Percentiles rank a stretch among this genome's conserved stretches.
Conservation (phyloP, 2,329 filamentous ascomycete genomes). For the Fusarium phyllophilum region DNA sequence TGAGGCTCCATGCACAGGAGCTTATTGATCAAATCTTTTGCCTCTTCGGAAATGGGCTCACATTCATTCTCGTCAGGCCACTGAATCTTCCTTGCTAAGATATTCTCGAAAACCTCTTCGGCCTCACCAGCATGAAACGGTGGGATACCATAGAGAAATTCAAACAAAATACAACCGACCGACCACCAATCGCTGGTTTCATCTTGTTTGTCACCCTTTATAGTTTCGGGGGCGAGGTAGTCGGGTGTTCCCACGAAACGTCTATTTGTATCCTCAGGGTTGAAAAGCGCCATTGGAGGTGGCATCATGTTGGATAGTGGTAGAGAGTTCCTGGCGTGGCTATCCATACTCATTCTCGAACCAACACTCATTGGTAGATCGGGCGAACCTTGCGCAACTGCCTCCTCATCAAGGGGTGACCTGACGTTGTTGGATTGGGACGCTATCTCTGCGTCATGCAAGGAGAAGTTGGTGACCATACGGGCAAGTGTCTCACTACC, state of each 20-base stretch:
- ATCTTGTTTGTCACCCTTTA: conserved; percentile 93
- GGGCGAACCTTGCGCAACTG: conserved; percentile 78
- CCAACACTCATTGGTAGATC: conserved; percentile 68
- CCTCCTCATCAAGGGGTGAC: conserved; percentile 80
- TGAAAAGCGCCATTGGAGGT: conserved; percentile 93
- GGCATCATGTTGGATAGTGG: conserved; percentile 77
- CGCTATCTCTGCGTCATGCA: conserved; percentile 68
- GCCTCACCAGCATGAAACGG: conserved; percentile 92
- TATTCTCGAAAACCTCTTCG: conserved; percentile 97
- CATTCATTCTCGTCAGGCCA: conserved; percentile 89
- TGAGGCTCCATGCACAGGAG: conserved; percentile 86
- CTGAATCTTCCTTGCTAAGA: conserved; percentile 85
- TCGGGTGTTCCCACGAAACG: conserved; percentile 97
- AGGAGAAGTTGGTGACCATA: conserved; percentile 83
- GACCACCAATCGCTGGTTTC: conserved; percentile 99
- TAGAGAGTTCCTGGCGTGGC: conserved; percentile 47
- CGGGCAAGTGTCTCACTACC: conserved; percentile 86
- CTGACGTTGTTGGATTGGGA: conserved; percentile 58
- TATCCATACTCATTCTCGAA: conserved; percentile 48
- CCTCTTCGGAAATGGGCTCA: conserved; percentile 79
- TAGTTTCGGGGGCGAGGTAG: conserved; percentile 96
- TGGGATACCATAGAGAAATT: conserved; percentile 92
- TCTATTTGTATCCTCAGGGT: conserved; percentile 91
- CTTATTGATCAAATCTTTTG: conserved; percentile 93
- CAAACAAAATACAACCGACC: conserved; percentile 96